Evolutionary conservation across 495 filamentous ascomycete genomes (phyloP).

Genomic region (Lineolata rhizophorae): DNA sequence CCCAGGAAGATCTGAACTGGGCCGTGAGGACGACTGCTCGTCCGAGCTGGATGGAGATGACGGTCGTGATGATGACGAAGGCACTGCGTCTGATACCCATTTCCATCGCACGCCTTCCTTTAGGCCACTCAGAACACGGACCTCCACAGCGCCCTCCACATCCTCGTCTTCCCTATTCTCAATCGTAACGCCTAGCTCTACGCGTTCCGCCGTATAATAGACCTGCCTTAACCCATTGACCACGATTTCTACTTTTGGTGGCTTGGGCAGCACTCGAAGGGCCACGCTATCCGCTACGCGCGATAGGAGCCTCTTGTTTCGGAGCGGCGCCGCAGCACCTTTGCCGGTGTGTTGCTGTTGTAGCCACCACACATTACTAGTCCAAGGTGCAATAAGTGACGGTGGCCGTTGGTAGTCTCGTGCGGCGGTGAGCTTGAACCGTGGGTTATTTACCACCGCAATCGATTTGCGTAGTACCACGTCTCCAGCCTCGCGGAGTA

Average conservation of each 20-base stretch:
- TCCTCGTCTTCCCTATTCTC: slow-evolving; percentile 70
- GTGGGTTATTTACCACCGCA: no score
- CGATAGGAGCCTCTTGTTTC: no score
- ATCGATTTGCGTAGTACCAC: no score
- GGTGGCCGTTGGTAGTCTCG: no score
- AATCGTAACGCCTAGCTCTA: slow-evolving; percentile 44
- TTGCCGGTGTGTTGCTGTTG: no score
- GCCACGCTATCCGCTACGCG: no score
- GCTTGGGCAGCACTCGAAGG: slow-evolving; percentile 61
- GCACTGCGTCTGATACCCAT: background rate
- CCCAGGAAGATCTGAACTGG: slow-evolving; percentile 8
- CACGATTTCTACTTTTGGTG: slow-evolving; percentile 69
- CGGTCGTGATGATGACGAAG: no score
- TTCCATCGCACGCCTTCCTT: background rate
- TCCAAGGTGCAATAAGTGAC: no score
- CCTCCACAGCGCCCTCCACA: slow-evolving; percentile 45
- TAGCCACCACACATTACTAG: no score
- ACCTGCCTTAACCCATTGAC: slow-evolving; percentile 35
- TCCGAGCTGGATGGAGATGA: no score
- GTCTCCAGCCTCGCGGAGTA: slow-evolving; percentile 64
- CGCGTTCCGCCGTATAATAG: slow-evolving; percentile 66
- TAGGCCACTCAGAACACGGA: slow-evolving; percentile 19
- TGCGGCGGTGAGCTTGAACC: no score
- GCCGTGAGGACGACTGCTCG: background rate
- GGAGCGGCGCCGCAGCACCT: no score